Evolutionary conservation across 2,329 filamentous ascomycete genomes (phyloP), one percentile per base, ranked within the genome.

Genomic region (Sporothrix humicola): DNA sequence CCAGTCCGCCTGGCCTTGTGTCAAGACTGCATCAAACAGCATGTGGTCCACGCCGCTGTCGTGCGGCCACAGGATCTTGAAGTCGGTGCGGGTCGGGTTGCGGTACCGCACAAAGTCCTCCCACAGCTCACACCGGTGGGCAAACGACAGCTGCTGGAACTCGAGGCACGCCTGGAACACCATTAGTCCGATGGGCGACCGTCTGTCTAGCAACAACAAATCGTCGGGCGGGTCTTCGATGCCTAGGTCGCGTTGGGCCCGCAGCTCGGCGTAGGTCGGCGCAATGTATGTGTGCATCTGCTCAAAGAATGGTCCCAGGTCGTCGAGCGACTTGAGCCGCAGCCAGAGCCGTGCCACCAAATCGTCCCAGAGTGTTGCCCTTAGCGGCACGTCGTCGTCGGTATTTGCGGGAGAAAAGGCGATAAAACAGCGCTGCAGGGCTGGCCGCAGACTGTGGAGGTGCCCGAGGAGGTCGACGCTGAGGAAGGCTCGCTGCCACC

Each of bases 151-250:
- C 61, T 92, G 85, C 0, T 90, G 89, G 79, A 95, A 97, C 82
- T 98, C 95, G 2, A 97, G 84, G 77, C 90, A 87, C 2, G 92
- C 88, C 78, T 92, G 88, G 70, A 95, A 88, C 17, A 98, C 87
- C 79, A 97, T 97, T 6, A 88, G 87, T 0, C 95, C 96, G 50
- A 98, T 85, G 0, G 95, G 94, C 0, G 94, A 97, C 69, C 89
- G 92, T 31, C 88, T 87, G 2, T 92, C 89, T 26, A 97, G 84
- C 26, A 87, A 86, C 76, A 94, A 88, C 65, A 84, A 84, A 52
- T 86, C 83, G 10, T 82, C 83, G 1, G 82, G 80, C 3, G 86
- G 84, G 2, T 84, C 84, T 20, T 82, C 83, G 8, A 73, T 26
- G 46, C 85, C 87, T 74, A 84, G 80, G 75, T 90, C 88, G 10